Evolutionary conservation across 2,329 filamentous ascomycete genomes (phyloP).

Genomic region (Gnomoniopsis sp.): DNA sequence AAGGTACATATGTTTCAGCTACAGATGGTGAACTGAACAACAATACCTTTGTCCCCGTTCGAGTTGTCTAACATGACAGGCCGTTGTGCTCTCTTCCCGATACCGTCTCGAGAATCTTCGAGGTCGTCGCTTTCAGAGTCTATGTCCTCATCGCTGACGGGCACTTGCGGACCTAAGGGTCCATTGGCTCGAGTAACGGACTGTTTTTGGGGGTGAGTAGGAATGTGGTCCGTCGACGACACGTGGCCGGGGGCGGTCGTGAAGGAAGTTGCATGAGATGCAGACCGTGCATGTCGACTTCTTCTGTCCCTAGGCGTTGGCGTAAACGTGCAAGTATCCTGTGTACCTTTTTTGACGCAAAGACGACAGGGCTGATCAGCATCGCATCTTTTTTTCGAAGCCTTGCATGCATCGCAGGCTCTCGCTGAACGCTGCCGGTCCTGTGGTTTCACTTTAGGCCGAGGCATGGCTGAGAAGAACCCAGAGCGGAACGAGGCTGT

Average conservation of each 20-base stretch:
- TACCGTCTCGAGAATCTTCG: slow-evolving; percentile 1
- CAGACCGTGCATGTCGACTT: neutral
- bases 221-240: neutral
- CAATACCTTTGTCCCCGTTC: slow-evolving; percentile 12
- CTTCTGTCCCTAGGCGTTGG: slow-evolving; percentile 6
- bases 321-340: slow-evolving; percentile 9
- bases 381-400: slow-evolving; percentile 15
- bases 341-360: slow-evolving; percentile 9
- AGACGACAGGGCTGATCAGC: slow-evolving; percentile 9
- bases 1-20: neutral
- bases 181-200: neutral
- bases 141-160: neutral
- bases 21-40: neutral
- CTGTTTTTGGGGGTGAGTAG: neutral
- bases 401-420: slow-evolving; percentile 14
- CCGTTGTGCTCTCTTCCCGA: neutral
- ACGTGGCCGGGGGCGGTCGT: neutral
- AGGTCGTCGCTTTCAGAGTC: slow-evolving; percentile 10
- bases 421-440: slow-evolving; percentile 14
- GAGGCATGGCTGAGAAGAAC: slow-evolving; percentile 5
- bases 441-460: slow-evolving; percentile 12
- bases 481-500: neutral
- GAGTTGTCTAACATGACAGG: slow-evolving; percentile 11
- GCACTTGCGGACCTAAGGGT: neutral
- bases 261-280: neutral